phyloP scores from a whole-genome alignment of 202 grass and related monocot species.

The Musa balbisiana region DNA sequence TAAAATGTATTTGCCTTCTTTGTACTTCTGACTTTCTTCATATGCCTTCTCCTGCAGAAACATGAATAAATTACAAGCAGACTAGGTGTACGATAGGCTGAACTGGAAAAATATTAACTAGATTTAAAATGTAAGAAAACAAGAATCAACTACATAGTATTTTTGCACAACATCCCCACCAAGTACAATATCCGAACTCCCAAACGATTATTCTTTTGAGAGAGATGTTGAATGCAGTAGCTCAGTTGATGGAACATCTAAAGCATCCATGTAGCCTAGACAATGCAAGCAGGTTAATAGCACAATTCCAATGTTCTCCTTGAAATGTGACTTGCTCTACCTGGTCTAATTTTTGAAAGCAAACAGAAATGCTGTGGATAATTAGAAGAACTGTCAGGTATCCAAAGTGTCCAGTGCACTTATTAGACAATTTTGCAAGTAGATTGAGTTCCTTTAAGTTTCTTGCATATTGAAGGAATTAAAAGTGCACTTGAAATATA shows the following conservation, averaged over 20 bases:
- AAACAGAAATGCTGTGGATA: neutral
- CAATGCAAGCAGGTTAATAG: neutral
- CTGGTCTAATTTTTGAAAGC: neutral
- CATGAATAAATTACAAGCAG: neutral
- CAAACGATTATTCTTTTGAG: no score
- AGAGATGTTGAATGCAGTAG: neutral
- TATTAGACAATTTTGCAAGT: neutral
- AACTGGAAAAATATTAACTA: no score
- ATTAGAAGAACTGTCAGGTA: neutral
- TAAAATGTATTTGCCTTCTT: constrained; percentile 78
- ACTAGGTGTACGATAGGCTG: no score
- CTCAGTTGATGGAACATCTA: neutral
- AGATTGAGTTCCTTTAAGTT: neutral
- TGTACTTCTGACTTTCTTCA: constrained; percentile 75
- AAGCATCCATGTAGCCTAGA: neutral
- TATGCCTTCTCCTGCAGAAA: constrained; percentile 69
- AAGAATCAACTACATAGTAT: neutral
- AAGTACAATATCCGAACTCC: neutral
- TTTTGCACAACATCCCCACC: neutral
- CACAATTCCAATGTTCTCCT: neutral
- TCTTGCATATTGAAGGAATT: neutral
- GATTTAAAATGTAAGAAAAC: no score
- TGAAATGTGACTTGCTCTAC: neutral
- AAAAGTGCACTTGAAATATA: neutral
- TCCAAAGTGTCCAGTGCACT: neutral